Percentiles rank a stretch among this genome's conserved stretches.
phyloP scores from a whole-genome alignment of 352 stramenopile species.

The Pythium sukuiense region DNA sequence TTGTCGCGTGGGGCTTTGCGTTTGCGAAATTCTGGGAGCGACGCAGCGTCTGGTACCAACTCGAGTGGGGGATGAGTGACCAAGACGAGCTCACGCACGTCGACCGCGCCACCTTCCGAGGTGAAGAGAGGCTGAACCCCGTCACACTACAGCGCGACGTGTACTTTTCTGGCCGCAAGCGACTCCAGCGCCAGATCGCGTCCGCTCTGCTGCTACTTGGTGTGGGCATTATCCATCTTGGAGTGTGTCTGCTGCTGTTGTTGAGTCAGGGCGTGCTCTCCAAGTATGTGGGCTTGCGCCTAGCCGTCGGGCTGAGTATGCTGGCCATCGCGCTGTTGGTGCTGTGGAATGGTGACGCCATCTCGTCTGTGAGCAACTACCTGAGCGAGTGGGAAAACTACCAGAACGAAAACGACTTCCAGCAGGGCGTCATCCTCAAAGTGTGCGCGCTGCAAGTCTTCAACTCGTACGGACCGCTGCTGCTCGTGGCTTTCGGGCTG shows the following conservation, averaged over 20 bases:
- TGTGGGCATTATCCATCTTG: slow-evolving; percentile 8
- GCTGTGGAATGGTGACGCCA: slow-evolving; percentile 23
- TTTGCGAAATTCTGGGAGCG: slow-evolving; percentile 65
- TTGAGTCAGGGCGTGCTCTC: slow-evolving; percentile 5
- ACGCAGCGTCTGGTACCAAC: slow-evolving; percentile 53
- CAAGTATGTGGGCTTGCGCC: slow-evolving; percentile 19
- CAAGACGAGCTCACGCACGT: slow-evolving; percentile 14
- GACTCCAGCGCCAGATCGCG: slow-evolving; percentile 17
- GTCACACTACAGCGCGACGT: slow-evolving; percentile 31
- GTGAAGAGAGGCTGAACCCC: slow-evolving; percentile 29
- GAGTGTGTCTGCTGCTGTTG: slow-evolving; percentile 16
- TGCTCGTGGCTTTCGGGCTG: slow-evolving; percentile 24
- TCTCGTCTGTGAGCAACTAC: slow-evolving; percentile 22
- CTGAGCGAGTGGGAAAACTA: slow-evolving; percentile 38
- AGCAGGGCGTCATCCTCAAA: slow-evolving; percentile 32
- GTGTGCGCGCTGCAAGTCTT: slow-evolving; percentile 28
- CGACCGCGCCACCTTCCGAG: slow-evolving; percentile 33
- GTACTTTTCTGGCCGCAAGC: slow-evolving; percentile 21
- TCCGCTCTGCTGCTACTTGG: slow-evolving; percentile 11
- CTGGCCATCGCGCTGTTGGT: slow-evolving; percentile 20
- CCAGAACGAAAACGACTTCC: slow-evolving; percentile 29
- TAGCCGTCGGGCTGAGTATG: slow-evolving; percentile 3
- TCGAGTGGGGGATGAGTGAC: slow-evolving; percentile 52
- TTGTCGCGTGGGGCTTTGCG: slow-evolving; percentile 47
- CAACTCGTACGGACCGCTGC: slow-evolving; percentile 28